A percentile compares a stretch with the other conserved stretches of the same genome.
Conservation (phyloP, 257 asterid genomes). For the Penstemon davidsonii region DNA sequence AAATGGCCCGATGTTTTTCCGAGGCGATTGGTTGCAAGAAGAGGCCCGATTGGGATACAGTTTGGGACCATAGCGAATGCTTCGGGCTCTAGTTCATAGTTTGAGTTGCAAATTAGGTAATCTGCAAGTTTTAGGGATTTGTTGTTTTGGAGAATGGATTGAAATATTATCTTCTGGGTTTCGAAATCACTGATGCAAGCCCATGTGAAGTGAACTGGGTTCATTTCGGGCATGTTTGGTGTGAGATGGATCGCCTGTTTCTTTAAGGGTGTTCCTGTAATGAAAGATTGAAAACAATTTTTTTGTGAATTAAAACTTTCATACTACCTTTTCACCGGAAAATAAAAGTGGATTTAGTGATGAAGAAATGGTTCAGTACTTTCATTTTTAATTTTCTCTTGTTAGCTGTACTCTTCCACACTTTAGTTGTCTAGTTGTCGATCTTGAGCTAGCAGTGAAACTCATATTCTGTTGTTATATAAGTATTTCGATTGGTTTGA, state of each 20-base stretch:
- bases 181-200: slow-evolving; percentile 21
- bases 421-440: too few relatives aligned
- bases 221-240: slow-evolving; percentile 43
- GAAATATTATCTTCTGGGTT: slow-evolving; percentile 35
- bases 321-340: too few relatives aligned
- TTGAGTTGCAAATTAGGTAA: slow-evolving; percentile 42
- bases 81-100: slow-evolving; percentile 37
- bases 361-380: background rate
- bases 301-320: too few relatives aligned
- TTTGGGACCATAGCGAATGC: slow-evolving; percentile 40
- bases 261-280: slow-evolving; percentile 40
- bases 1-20: slow-evolving; percentile 34
- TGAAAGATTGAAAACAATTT: too few relatives aligned
- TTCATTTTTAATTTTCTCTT: too few relatives aligned
- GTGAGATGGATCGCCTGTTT: slow-evolving; percentile 37
- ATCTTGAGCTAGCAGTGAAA: too few relatives aligned
- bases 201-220: slow-evolving; percentile 36
- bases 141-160: slow-evolving; percentile 28
- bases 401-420: too few relatives aligned
- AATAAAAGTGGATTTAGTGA: background rate
- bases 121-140: slow-evolving; percentile 32
- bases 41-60: slow-evolving; percentile 40
- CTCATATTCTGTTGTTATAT: too few relatives aligned
- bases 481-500: too few relatives aligned
- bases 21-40: slow-evolving; percentile 24